Percentiles rank a stretch among this genome's conserved stretches.
Evolutionary conservation across 129 eudicot species (phyloP).

Genomic region (Lonicera japonica): DNA sequence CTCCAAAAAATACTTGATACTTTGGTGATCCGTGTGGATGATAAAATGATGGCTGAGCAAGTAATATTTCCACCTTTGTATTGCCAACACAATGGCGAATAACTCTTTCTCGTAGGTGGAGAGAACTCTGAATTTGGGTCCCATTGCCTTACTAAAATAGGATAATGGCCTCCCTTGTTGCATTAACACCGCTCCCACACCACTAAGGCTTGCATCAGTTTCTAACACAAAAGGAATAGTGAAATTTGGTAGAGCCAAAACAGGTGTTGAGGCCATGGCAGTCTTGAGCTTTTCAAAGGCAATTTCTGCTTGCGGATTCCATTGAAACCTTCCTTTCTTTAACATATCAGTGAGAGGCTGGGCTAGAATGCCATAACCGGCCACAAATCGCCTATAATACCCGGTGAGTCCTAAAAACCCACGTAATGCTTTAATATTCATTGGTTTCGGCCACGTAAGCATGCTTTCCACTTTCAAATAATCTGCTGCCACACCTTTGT

Average conservation of each 20-base stretch:
- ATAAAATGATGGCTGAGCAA: background rate
- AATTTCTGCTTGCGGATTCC: background rate
- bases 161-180: background rate
- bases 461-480: no score
- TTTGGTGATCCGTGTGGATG: background rate
- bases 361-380: background rate
- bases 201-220: background rate
- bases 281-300: background rate
- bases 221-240: background rate
- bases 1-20: background rate
- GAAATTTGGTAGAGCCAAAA: background rate
- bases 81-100: background rate
- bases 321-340: background rate
- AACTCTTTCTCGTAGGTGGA: background rate
- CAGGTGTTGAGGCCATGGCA: background rate
- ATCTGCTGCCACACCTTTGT: no score
- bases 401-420: no score
- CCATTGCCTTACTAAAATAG: background rate
- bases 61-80: background rate
- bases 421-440: no score
- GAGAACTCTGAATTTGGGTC: background rate
- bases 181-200: background rate
- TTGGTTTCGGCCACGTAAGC: no score
- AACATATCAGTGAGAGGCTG: background rate
- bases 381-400: background rate